A percentile compares a stretch with the other conserved stretches of the same genome.
Evolutionary conservation across 2,329 filamentous ascomycete genomes (phyloP).

Genomic region (Monosporascus sp.): DNA sequence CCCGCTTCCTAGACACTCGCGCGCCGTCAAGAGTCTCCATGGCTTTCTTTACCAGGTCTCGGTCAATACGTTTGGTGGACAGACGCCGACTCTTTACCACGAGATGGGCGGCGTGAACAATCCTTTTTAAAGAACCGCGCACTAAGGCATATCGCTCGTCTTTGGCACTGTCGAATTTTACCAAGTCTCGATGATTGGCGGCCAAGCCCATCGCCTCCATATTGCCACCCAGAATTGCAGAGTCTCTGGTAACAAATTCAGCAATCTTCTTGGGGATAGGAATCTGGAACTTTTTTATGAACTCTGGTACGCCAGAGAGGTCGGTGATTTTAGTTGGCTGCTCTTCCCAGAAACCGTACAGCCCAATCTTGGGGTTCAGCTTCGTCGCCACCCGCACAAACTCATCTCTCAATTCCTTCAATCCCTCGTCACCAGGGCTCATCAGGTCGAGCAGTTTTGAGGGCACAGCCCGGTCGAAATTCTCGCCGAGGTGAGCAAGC

Average conservation of each 20-base stretch:
- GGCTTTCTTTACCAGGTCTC: slow-evolving; percentile 25
- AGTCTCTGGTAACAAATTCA: slow-evolving; percentile 36
- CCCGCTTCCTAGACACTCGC: slow-evolving; percentile 29
- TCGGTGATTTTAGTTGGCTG: slow-evolving; percentile 33
- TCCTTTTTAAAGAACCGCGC: slow-evolving; percentile 30
- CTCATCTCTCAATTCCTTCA: slow-evolving; percentile 33
- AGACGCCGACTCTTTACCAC: slow-evolving; percentile 31
- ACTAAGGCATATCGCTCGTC: slow-evolving; percentile 33
- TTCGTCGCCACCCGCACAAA: slow-evolving; percentile 33
- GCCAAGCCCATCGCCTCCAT: slow-evolving; percentile 31
- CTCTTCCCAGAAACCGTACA: slow-evolving; percentile 37
- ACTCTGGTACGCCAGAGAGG: slow-evolving; percentile 27
- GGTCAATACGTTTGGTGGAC: slow-evolving; percentile 30
- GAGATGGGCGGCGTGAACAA: slow-evolving; percentile 31
- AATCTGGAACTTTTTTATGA: slow-evolving; percentile 22
- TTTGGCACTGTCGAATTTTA: slow-evolving; percentile 38
- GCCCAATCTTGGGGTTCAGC: slow-evolving; percentile 29
- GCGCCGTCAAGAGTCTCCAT: slow-evolving; percentile 29
- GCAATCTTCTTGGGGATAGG: slow-evolving; percentile 29
- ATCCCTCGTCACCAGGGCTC: slow-evolving; percentile 33
- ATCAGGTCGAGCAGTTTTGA: slow-evolving; percentile 36
- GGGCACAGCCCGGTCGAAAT: slow-evolving; percentile 23
- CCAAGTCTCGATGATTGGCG: slow-evolving; percentile 34
- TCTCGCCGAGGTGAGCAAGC: slow-evolving; percentile 30
- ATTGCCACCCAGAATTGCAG: slow-evolving; percentile 31